Evolutionary conservation across 352 stramenopile genomes (phyloP).

Genomic region (Globisporangium paddicum): DNA sequence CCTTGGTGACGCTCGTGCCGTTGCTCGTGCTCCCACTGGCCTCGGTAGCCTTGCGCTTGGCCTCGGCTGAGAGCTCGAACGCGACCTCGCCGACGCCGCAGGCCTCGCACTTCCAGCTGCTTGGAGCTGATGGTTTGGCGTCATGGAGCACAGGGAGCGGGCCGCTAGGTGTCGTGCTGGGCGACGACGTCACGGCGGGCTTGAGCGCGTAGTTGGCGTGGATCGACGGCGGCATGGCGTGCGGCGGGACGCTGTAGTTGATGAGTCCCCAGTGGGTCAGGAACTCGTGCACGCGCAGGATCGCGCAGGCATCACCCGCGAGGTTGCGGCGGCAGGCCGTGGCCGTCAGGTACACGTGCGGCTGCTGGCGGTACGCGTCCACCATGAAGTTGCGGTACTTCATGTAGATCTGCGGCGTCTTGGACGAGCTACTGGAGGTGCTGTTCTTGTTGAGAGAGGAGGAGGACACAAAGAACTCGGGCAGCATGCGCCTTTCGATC

Average conservation of each 20-base stretch:
- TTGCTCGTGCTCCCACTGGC: slow-evolving; percentile 3
- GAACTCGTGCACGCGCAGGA: slow-evolving; percentile 84
- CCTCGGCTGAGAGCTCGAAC: slow-evolving; percentile 56
- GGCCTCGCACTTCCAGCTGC: slow-evolving; percentile 34
- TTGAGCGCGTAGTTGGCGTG: slow-evolving; percentile 60
- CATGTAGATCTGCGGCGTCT: slow-evolving; percentile 64
- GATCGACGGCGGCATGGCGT: slow-evolving; percentile 48
- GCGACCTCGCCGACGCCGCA: slow-evolving; percentile 35
- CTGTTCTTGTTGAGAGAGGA: slow-evolving; percentile 10
- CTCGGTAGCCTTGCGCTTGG: slow-evolving; percentile 46
- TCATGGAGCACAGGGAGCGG: slow-evolving; percentile 32
- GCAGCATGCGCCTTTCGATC: slow-evolving; percentile 79
- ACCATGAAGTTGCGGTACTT: slow-evolving; percentile 89
- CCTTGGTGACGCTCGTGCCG: slow-evolving; percentile 21
- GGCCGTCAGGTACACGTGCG: slow-evolving; percentile 74
- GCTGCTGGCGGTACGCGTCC: slow-evolving; percentile 72
- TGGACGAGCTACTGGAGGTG: slow-evolving; percentile 26
- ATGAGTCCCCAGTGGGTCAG: slow-evolving; percentile 84
- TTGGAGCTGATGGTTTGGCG: background rate
- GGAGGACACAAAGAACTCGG: slow-evolving; percentile 67
- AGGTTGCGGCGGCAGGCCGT: slow-evolving; percentile 81
- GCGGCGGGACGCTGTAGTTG: slow-evolving; percentile 78
- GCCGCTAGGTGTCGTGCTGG: background rate
- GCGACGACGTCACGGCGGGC: slow-evolving; percentile 13
- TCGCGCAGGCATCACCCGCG: slow-evolving; percentile 74